phyloP scores from a whole-genome alignment of 2,329 filamentous ascomycete species.

The Colletotrichum salicis region DNA sequence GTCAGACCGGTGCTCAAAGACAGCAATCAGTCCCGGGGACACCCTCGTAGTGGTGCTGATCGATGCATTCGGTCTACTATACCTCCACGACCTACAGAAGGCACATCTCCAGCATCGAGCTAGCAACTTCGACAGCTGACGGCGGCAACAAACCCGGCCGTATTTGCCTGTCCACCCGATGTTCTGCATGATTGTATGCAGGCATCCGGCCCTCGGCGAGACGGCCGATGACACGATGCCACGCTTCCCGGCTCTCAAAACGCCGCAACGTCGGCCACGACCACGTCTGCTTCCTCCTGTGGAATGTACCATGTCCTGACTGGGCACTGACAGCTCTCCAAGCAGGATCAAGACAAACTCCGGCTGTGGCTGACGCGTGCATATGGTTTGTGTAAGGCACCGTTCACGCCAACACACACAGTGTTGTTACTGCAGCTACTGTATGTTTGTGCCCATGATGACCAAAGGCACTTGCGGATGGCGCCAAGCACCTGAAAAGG shows the following conservation, averaged over 20 bases:
- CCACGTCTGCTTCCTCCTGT: neutral
- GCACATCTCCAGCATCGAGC: neutral
- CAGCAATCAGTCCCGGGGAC: neutral
- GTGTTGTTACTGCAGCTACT: neutral
- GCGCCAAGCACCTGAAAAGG: neutral
- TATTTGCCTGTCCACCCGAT: constrained; percentile 21
- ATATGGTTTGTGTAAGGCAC: constrained; percentile 12
- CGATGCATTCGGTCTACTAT: neutral
- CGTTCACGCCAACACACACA: neutral
- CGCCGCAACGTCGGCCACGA: neutral
- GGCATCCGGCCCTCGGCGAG: constrained; percentile 16
- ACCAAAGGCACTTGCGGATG: neutral
- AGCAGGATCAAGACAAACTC: neutral
- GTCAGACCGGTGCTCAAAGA: neutral
- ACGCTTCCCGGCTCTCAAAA: constrained; percentile 29
- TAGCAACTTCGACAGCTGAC: neutral
- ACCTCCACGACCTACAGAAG: neutral
- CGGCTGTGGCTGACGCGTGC: constrained; percentile 3
- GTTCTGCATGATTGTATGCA: constrained; percentile 26
- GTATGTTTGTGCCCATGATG: neutral
- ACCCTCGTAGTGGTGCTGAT: neutral
- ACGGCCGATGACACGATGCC: constrained; percentile 5
- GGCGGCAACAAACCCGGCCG: neutral
- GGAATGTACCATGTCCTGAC: neutral
- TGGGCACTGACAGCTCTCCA: constrained; percentile 3